phyloP scores from a whole-genome alignment of 805 yeast species.

The Ascoidea rubescens region DNA sequence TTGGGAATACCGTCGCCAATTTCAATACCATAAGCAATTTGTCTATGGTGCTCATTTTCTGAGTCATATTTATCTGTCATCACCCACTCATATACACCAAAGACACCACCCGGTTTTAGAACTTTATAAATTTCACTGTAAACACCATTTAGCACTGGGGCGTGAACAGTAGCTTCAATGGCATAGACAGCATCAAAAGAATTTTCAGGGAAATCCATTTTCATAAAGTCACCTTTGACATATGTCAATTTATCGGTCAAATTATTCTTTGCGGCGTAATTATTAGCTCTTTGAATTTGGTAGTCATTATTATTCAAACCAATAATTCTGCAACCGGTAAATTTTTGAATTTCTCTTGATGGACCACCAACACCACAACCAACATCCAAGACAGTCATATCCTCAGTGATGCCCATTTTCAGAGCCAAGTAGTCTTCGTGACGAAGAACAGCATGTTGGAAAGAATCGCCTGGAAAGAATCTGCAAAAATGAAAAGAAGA shows the following conservation, averaged over 20 bases:
- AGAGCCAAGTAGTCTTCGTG: constrained; percentile 92
- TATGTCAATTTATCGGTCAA: constrained; percentile 64
- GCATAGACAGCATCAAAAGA: constrained; percentile 95
- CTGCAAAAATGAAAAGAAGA: constrained; percentile 95
- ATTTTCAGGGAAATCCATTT: constrained; percentile 87
- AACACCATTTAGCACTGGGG: constrained; percentile 92
- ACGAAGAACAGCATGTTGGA: constrained; percentile 88
- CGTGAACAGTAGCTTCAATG: constrained; percentile 97
- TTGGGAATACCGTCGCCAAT: constrained; percentile 98
- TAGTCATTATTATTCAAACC: constrained; percentile 96
- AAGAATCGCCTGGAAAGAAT: constrained; percentile 86
- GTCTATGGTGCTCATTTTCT: constrained; percentile 75
- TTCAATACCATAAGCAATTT: constrained; percentile 93
- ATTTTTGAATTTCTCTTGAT: constrained; percentile 88
- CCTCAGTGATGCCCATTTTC: constrained; percentile 66
- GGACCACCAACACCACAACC: constrained; percentile 99
- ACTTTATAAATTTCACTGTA: constrained; percentile 90
- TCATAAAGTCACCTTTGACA: constrained; percentile 98
- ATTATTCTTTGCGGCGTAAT: constrained; percentile 53
- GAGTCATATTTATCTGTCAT: constrained; percentile 93
- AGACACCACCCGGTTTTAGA: constrained; percentile 93
- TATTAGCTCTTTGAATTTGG: constrained; percentile 83
- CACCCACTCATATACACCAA: constrained; percentile 99
- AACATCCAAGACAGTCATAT: constrained; percentile 86
- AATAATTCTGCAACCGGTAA: constrained; percentile 73